A percentile compares a stretch with the other conserved stretches of the same genome.
phyloP scores from a whole-genome alignment of 345 rosid genomes.

The Schrenkiella parvula region DNA sequence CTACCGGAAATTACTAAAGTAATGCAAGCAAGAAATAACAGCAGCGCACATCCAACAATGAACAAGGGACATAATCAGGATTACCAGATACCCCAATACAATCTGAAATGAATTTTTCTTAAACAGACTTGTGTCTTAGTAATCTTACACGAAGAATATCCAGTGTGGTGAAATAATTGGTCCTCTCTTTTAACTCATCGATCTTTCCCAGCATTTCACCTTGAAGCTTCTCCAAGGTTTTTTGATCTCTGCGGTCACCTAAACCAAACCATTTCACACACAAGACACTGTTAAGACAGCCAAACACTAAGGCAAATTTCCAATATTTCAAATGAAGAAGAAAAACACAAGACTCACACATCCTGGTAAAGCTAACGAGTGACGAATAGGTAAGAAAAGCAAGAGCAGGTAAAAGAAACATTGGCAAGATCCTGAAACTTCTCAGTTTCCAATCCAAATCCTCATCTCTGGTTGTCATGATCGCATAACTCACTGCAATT shows the following conservation, averaged over 20 bases:
- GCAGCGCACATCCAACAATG: not conserved
- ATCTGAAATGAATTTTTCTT: not conserved
- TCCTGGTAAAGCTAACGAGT: conserved; percentile 48
- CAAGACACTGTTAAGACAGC: not conserved
- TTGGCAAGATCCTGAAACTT: conserved; percentile 60
- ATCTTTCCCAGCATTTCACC: conserved; percentile 81
- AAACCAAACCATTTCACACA: conserved; percentile 17
- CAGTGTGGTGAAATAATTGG: conserved; percentile 79
- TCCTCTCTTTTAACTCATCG: conserved; percentile 89
- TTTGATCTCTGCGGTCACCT: conserved; percentile 89
- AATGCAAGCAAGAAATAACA: not conserved
- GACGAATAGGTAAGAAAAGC: conserved; percentile 47
- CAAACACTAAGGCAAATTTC: not conserved
- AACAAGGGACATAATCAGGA: no score
- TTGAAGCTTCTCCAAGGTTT: conserved; percentile 69
- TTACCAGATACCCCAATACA: not conserved
- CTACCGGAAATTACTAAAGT: not conserved
- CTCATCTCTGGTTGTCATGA: conserved; percentile 56
- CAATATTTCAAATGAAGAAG: not conserved
- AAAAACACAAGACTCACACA: conserved; percentile 48
- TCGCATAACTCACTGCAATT: conserved; percentile 67
- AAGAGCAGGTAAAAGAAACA: conserved; percentile 65
- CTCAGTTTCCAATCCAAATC: conserved; percentile 70
- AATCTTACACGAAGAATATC: conserved; percentile 79
- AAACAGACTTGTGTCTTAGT: not conserved